Base-by-base conservation (phyloP, 148 eudicot species). In the Arctostaphylos glauca region DNA sequence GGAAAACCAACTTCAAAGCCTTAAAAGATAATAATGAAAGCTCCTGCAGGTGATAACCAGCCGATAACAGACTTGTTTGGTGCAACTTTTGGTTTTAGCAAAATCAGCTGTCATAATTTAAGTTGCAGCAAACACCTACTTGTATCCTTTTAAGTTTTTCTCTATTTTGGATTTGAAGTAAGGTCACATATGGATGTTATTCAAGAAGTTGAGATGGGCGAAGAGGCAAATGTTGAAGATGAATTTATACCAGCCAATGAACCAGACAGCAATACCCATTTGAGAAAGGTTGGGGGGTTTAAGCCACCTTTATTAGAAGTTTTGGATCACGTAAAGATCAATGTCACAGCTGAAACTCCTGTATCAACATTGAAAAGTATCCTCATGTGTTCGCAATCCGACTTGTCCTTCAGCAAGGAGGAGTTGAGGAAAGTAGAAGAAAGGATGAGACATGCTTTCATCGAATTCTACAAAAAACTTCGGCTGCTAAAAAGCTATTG, bases 401-500 rank as follows among this genome's bases (percentile, higher is more conserved):
- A 86, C 19, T 78, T 82, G 72, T 25, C 78, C 9, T 84, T 82
- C 78, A 88, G 77, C 83, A 86, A 76, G 73, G 79, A 59, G 4
- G 86, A 86, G 58, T 80, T 88, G 15, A 82, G 25, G 47, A 83
- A 82, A 53, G 87, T 84, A 7, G 84, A 88, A 59, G 82, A 71
- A 12, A 59, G 62, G 15, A 41, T 88, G 75, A 86, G 78, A 68
- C 80, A 15, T 48, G 90, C 85, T 68, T 86, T 86, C 16, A 49
- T 83, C 25, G 86, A 88, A 67, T 86, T 86, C 73, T 78, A 88
- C 74, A 54, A 82, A 43, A 84, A 86, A 81, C 88, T 88, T 82
- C 84, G 86, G 31, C 84, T 84, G 62, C 70, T 89, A 15, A 89
- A 87, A 78, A 85, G 83, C 84, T 89, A 78, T 81, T 81, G 85